Evolutionary conservation across 148 eudicot species (phyloP), one percentile per base, ranked within the genome.

Genomic region (Talinum fruticosum): DNA sequence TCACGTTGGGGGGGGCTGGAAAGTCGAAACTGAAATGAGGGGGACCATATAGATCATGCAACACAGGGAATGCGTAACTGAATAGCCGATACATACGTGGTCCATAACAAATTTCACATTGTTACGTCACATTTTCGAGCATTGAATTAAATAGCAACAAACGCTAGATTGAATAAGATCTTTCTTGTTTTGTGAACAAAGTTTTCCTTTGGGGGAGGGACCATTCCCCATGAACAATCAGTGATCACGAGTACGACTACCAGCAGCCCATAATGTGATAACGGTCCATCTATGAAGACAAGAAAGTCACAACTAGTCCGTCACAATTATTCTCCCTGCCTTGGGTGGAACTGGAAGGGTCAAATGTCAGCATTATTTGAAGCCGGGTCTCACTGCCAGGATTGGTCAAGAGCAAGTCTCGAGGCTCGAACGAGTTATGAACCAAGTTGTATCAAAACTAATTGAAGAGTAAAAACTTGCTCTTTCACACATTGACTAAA

Each of bases 131-230:
- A 29, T 3, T 12, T 12, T 37, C 14, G 35, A 18, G 26, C 34
- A 65, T 28, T 29, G 37, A 64, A 44, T n/a, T 35, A 66, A 44
- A 71, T 45, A 41, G 23, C 76, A 71, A 78, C 61, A 80, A 23
- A 61, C 28, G 49, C 29, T 62, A 62, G 68, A 79, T 81, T 38
- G 67, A 72, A 71, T 41, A 26, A 65, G 73, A 81, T 81, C 83
- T 81, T 76, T 71, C 66, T 72, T 71, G 76, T 24, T 64, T 45
- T 71, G 36, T 34, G 76, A 47, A 75, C 49, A 13, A 71, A 69
- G 37, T 54, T 80, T 68, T 29, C 66, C 44, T 26, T 13, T 72
- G 62, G 28, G 71, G 16, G 70, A 47, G 62, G 83, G 75, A 36
- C 66, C 81, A 36, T 21, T 21, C 26, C 18, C 62, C 62, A 54